Conservation (phyloP, 2,329 filamentous ascomycete genomes). For the Whalleya microplaca region DNA sequence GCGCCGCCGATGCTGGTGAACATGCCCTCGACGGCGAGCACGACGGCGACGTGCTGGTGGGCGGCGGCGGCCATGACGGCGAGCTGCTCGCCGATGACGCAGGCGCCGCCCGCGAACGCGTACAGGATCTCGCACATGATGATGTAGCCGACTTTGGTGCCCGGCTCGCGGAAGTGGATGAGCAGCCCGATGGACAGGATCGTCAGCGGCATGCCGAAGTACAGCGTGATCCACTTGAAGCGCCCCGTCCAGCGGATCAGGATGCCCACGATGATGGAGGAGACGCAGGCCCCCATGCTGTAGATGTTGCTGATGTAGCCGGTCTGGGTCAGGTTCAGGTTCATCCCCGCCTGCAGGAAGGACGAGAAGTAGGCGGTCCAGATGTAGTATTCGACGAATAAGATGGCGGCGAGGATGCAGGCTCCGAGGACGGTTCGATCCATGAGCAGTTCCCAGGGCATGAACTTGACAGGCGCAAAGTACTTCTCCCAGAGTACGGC, state of each 20-base stretch:
- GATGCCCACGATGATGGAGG: constrained; percentile 52
- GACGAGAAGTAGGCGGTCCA: constrained; percentile 52
- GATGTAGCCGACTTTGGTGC: constrained; percentile 53
- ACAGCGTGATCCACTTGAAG: constrained; percentile 55
- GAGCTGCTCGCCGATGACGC: constrained; percentile 62
- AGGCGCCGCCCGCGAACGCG: constrained; percentile 58
- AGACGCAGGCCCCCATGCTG: constrained; percentile 51
- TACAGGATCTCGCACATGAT: constrained; percentile 62
- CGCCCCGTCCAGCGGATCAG: constrained; percentile 52
- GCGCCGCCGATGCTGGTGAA: constrained; percentile 62
- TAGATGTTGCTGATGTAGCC: constrained; percentile 49
- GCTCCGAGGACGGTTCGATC: constrained; percentile 52
- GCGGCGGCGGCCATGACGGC: constrained; percentile 62
- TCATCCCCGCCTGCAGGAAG: constrained; percentile 49
- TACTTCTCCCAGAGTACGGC: constrained; percentile 60
- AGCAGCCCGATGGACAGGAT: constrained; percentile 58
- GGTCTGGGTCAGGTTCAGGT: constrained; percentile 39
- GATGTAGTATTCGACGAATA: constrained; percentile 48
- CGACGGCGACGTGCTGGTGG: constrained; percentile 60
- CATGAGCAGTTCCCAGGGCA: constrained; percentile 53
- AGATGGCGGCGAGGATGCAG: constrained; percentile 41
- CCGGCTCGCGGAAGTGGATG: constrained; percentile 59
- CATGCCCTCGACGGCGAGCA: constrained; percentile 61
- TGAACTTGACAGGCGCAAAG: constrained; percentile 56
- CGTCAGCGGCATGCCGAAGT: constrained; percentile 55